Percentiles rank a stretch among this genome's conserved stretches.
Conservation (phyloP, 805 yeast species). For the Blastobotrys chiropterorum region DNA sequence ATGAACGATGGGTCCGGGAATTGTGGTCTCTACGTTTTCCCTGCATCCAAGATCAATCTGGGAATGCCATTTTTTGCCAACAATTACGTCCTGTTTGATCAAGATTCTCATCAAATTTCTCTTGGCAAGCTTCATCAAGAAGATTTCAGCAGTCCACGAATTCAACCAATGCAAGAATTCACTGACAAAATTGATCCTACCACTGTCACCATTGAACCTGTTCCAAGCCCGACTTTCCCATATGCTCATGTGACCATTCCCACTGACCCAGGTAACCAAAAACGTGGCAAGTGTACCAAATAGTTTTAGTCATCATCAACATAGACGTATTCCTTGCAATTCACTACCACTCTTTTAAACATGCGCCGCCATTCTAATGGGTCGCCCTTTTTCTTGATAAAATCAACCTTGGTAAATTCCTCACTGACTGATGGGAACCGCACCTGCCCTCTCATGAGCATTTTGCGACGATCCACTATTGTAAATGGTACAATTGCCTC, state of each 20-base stretch:
- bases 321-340: neutral
- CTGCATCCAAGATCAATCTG: constrained; percentile 31
- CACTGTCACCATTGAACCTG: neutral
- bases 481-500: constrained; percentile 11
- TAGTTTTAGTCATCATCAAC: neutral
- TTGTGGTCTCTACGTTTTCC: neutral
- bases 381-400: constrained; percentile 54
- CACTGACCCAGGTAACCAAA: neutral
- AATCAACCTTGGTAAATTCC: constrained; percentile 41
- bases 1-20: constrained; percentile 2
- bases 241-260: neutral
- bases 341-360: constrained; percentile 46
- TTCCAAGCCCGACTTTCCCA: neutral
- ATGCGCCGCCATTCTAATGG: constrained; percentile 70
- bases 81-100: constrained; percentile 60
- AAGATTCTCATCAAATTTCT: constrained; percentile 50
- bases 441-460: constrained; percentile 21
- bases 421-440: constrained; percentile 17
- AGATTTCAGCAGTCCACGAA: constrained; percentile 13
- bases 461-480: constrained; percentile 20
- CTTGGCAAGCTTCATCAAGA: constrained; percentile 40
- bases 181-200: constrained; percentile 6
- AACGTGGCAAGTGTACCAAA: no score
- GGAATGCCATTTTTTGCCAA: constrained; percentile 62
- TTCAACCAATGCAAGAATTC: constrained; percentile 20